These are phyloP conservation scores for Klebsormidium nitens DNA, from an alignment of 139 green algal genomes.

Conservation along the genomic window DNA sequence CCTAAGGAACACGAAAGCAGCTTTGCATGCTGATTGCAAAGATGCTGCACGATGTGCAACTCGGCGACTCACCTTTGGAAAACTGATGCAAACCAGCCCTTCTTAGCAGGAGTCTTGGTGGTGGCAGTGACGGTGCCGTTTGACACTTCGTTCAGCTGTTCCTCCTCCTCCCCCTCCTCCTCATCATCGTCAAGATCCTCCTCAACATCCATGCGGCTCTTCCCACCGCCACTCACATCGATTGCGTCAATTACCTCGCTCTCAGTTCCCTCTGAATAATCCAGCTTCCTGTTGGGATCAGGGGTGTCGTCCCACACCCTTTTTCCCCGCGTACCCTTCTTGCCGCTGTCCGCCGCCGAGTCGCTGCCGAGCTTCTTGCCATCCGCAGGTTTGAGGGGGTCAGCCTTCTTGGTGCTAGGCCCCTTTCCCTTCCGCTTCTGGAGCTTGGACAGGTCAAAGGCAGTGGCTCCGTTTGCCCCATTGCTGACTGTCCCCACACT, in stretches of 20 bases:
- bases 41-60: too few relatives aligned
- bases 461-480: neutral
- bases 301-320: constrained; percentile 24
- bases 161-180: constrained; percentile 20
- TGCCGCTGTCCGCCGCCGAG: constrained; percentile 5
- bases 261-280: constrained; percentile 33
- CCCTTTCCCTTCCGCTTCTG: constrained; percentile 8
- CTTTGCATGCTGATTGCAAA: too few relatives aligned
- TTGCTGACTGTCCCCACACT: neutral
- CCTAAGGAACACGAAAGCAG: too few relatives aligned
- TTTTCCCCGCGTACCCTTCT: constrained; percentile 3
- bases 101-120: neutral
- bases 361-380: neutral
- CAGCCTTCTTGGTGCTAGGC: neutral
- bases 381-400: too few relatives aligned
- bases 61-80: constrained; percentile 28
- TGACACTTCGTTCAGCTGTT: constrained; percentile 20
- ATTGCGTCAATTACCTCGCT: constrained; percentile 12
- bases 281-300: constrained; percentile 12
- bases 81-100: constrained; percentile 36
- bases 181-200: constrained; percentile 19
- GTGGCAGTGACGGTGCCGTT: neutral
- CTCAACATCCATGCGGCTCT: constrained; percentile 47
- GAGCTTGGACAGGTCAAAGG: constrained; percentile 52
- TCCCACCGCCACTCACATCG: constrained; percentile 12